Evolutionary conservation across 176 grass and related monocot species (phyloP), one percentile per base, ranked within the genome.

Genomic region (Triticum monococcum): DNA sequence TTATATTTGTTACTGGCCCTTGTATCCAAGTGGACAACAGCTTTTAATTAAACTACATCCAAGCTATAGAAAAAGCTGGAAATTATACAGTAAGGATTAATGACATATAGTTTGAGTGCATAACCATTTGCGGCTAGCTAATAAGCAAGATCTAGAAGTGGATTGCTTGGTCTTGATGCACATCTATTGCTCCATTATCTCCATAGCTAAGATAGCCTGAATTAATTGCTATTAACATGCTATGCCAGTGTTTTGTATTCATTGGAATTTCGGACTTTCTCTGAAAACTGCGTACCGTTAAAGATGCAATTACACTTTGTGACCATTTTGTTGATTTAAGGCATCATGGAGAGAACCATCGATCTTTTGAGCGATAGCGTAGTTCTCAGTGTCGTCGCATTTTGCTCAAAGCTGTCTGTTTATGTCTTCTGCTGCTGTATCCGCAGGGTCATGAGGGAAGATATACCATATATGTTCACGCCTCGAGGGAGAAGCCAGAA

Each of bases 381-480:
- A 75, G 50, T 76, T 32, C 22, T 31, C 1, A 30, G 4, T 59
- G 11, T 46, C 14, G 41, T 72, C 20, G 48, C 41, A 26, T 91
- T 73, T 60, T 79, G 10, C 38, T 85, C 30, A 81, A 68, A 54
- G 5, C 63, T 61, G 8, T 18, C 41, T 84, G 7, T 79, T n/a
- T 41, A 33, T 79, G 33, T 83, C 45, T 56, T 76, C 1, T 72
- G 30, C 12, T 73, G 56, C 64, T 73, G 52, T 87, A 60, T 92
- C 69, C 52, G 35, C 63, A 98, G 96, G 96, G 96, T 10, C 90
- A 98, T 45, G 90, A 95, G 10, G 91, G 96, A 76, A 95, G 88
- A 89, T 98, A 87, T 78, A 90, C 79, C 68, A 98, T 98, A 84
- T 98, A 95, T 88, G 74, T 95, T 74, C 96, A 98, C 50, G 91